A percentile compares a stretch with the other conserved stretches of the same genome.
phyloP scores from a whole-genome alignment of 2,329 filamentous ascomycete species.

The Cladosporium colombiae region DNA sequence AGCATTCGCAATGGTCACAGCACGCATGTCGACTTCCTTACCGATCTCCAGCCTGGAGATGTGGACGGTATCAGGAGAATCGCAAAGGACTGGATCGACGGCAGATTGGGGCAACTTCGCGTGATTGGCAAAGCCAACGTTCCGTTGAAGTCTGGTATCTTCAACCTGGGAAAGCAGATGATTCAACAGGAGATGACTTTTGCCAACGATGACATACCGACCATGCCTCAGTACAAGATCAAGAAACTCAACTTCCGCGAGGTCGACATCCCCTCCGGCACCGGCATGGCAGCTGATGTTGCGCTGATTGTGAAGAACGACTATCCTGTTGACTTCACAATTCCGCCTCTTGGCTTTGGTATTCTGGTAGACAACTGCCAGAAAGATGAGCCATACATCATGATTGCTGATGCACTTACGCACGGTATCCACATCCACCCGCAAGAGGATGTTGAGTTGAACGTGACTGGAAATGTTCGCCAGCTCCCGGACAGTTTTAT shows the following conservation, averaged over 20 bases:
- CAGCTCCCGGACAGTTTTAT: slow-evolving; percentile 74
- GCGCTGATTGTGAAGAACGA: slow-evolving; percentile 71
- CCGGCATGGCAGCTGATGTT: slow-evolving; percentile 78
- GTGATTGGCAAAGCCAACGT: slow-evolving; percentile 74
- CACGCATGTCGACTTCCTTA: slow-evolving; percentile 76
- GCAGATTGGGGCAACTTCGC: slow-evolving; percentile 69
- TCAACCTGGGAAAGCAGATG: slow-evolving; percentile 75
- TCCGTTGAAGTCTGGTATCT: slow-evolving; percentile 73
- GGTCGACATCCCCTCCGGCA: slow-evolving; percentile 55
- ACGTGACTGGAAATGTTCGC: slow-evolving; percentile 70
- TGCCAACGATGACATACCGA: slow-evolving; percentile 71
- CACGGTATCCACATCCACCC: slow-evolving; percentile 67
- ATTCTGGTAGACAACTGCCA: slow-evolving; percentile 82
- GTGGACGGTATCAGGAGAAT: slow-evolving; percentile 74
- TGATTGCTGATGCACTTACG: slow-evolving; percentile 75
- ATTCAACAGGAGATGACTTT: slow-evolving; percentile 75
- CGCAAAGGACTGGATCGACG: slow-evolving; percentile 85
- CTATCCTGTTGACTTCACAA: slow-evolving; percentile 73
- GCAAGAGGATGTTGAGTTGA: slow-evolving; percentile 64
- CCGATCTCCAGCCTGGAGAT: slow-evolving; percentile 74
- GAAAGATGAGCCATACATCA: slow-evolving; percentile 69
- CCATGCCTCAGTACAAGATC: slow-evolving; percentile 80
- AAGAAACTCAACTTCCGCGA: slow-evolving; percentile 79
- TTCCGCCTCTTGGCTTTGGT: slow-evolving; percentile 81
- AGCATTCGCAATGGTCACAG: slow-evolving; percentile 75